Conservation (phyloP, 345 rosid species). For the Geranium rotundifolium region DNA sequence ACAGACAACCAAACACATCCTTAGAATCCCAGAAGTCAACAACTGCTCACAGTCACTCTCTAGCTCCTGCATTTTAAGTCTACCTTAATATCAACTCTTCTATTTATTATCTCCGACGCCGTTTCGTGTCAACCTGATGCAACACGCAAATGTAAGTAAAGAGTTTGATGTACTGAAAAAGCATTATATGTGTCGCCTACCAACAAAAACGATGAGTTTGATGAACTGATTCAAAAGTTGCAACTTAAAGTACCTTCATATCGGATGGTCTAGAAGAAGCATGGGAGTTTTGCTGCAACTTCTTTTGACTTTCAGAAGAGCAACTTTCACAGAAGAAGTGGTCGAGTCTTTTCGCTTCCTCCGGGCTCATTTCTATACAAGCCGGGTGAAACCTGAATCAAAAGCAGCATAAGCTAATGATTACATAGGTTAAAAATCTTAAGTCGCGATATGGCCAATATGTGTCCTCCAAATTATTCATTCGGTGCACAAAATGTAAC, state of each 20-base stretch:
- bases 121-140: slow-evolving; percentile 62
- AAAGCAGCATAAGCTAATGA: slow-evolving; percentile 28
- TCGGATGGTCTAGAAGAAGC: slow-evolving; percentile 35
- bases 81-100: neutral
- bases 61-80: neutral
- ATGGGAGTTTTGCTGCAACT: slow-evolving; percentile 52
- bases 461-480: slow-evolving; percentile 1
- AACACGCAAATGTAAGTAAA: neutral
- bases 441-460: slow-evolving; percentile 8
- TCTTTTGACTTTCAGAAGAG: slow-evolving; percentile 51
- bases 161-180: neutral
- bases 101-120: slow-evolving; percentile 36
- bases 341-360: slow-evolving; percentile 72
- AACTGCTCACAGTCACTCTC: too few species aligned
- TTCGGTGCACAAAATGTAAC: neutral
- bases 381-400: slow-evolving; percentile 97
- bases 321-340: slow-evolving; percentile 85
- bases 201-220: too few species aligned
- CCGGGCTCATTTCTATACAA: slow-evolving; percentile 81
- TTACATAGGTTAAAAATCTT: slow-evolving; percentile 5
- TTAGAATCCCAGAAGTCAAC: too few species aligned
- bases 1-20: too few species aligned
- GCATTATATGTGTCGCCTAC: neutral
- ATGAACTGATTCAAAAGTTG: neutral
- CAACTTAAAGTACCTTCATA: slow-evolving; percentile 43